Conservation (phyloP, 768 basidiomycete genomes). For the Podaxis sp. region DNA sequence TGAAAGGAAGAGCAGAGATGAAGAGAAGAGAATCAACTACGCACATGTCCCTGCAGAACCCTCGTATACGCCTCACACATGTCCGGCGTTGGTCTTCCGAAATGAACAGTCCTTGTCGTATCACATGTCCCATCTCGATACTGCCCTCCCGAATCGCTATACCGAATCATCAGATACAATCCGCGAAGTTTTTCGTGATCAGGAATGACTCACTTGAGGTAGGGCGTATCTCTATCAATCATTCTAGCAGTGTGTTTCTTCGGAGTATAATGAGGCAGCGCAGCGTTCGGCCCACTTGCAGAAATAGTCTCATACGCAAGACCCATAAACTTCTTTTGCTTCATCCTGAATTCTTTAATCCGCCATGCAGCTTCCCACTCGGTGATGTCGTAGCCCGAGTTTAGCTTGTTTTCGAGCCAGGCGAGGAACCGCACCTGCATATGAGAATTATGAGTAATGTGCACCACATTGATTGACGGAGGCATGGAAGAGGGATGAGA, state of each 20-base stretch:
- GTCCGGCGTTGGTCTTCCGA: constrained; percentile 82
- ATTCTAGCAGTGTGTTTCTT: constrained; percentile 59
- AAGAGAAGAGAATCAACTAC: constrained; percentile 25
- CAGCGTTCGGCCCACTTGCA: constrained; percentile 87
- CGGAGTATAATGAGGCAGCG: constrained; percentile 90
- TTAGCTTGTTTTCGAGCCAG: constrained; percentile 82
- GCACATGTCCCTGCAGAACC: constrained; percentile 93
- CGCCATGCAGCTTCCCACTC: constrained; percentile 92
- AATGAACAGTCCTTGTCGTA: constrained; percentile 78
- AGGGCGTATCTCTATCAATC: constrained; percentile 78
- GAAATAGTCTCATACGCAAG: constrained; percentile 89
- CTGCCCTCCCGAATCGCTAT: constrained; percentile 88
- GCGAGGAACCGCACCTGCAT: constrained; percentile 74
- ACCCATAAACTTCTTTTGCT: constrained; percentile 73
- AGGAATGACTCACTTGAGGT: constrained; percentile 68
- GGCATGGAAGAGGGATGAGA: too few species aligned
- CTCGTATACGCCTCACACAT: constrained; percentile 90
- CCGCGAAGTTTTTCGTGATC: neutral
- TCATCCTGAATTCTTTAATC: constrained; percentile 69
- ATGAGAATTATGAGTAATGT: neutral
- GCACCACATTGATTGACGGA: neutral
- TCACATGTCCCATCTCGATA: constrained; percentile 89
- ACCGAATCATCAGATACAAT: neutral
- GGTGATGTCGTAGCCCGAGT: constrained; percentile 74
- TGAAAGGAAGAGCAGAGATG: constrained; percentile 14